Base-by-base conservation (phyloP, 192 early-diverging fungal species). In the Paraglomus occultum region DNA sequence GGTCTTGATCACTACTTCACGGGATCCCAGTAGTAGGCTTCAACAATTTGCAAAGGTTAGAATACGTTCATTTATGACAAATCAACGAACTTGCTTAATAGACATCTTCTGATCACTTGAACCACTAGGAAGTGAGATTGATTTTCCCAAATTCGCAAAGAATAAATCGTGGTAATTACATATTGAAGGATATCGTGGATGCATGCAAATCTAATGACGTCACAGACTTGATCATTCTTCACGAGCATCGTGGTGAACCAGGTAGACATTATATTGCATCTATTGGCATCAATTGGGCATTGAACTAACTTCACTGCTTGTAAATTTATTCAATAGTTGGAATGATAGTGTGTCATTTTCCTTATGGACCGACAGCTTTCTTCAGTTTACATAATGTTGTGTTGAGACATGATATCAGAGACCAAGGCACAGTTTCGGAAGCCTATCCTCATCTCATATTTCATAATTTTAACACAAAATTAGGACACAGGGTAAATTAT, bases 331-430 rank as follows among this genome's bases (percentile, higher is more conserved):
- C 12, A 23, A n/a, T 64, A 81, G 95, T 97, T 84, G 93, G 95
- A 42, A 89, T 99, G 84, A 87, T 98, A 40, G 74, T 99, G 44
- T 91, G 85, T 70, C 97, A 99, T 73, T 90, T 99, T 72, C 97
- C 97, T 47, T 95, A 99, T 79, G 97, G 97, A 43, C 97, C 97
- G 11, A 99, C 97, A 0, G 95, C 95, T 18, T 94, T 94, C 79
- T 99, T 99, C 79, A 92, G 95, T 14, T 83, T 99, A 61, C 94
- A 95, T 83, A 97, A 99, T 72, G 95, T 99, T 43, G 95, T 98
- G 1, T 80, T 99, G 64, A 86, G 97, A 15, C 97, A 99, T 80
- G 97, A 99, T 78, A 96, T 99, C 75, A 88, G 92, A 69, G 91
- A 98, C 73, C 84, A 93, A 68, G 97, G 97, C 60, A 97, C 94